Evolutionary conservation across 192 early-diverging fungal species (phyloP).

Genomic region (Coemansia javaensis): DNA sequence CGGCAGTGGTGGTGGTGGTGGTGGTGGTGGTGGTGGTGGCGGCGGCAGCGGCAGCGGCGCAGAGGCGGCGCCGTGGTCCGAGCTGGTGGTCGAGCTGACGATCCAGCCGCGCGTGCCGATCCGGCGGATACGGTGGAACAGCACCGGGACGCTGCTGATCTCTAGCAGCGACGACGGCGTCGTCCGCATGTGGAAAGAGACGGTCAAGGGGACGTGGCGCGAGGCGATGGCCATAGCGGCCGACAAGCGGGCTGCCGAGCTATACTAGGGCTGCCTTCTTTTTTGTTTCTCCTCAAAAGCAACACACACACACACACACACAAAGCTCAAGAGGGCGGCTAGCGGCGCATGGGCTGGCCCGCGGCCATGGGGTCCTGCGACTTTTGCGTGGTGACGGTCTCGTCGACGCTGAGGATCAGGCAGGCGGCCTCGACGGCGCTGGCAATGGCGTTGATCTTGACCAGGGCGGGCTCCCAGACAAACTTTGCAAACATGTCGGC

Average conservation of each 20-base stretch:
- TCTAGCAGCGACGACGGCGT: slow-evolving; percentile 47
- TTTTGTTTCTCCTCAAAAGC: neutral
- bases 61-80: slow-evolving; percentile 21
- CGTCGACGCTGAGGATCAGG: slow-evolving; percentile 93
- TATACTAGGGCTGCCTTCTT: neutral
- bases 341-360: slow-evolving; percentile 29
- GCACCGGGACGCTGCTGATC: slow-evolving; percentile 42
- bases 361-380: slow-evolving; percentile 62
- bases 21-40: no score
- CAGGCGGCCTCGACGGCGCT: slow-evolving; percentile 95
- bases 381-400: slow-evolving; percentile 92
- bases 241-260: slow-evolving; percentile 26
- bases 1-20: slow-evolving; percentile 2
- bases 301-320: neutral
- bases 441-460: slow-evolving; percentile 94
- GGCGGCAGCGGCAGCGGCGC: no score
- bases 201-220: slow-evolving; percentile 41
- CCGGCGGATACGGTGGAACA: slow-evolving; percentile 47
- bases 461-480: slow-evolving; percentile 97
- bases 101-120: slow-evolving; percentile 35
- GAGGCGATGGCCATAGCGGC: slow-evolving; percentile 31
- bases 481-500: slow-evolving; percentile 87
- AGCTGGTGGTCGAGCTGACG: slow-evolving; percentile 32
- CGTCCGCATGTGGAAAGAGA: slow-evolving; percentile 43
- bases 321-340: neutral